Base-by-base conservation (phyloP, 148 eudicot species). In the Simmondsia chinensis region DNA sequence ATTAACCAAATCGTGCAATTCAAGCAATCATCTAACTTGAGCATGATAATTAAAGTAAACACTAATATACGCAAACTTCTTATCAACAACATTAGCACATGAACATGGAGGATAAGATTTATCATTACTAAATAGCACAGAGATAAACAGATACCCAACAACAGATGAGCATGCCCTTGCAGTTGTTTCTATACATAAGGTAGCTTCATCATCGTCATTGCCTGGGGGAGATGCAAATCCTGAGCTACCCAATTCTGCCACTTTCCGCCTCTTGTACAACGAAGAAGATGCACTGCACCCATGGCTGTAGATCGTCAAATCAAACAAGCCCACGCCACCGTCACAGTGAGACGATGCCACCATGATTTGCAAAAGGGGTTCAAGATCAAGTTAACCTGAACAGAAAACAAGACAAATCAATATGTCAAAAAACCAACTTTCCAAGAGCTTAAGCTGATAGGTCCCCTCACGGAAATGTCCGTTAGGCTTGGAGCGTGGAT, bases 201-300 rank as follows among this genome's bases (percentile, higher is more conserved):
- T n/a, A 33, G 19, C 51, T 29, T 22, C 46, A 11, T 34, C 57
- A 52, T 22, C 36, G 9, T 57, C 56, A 18, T 15, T 31, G 20
- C 50, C 55, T 9, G 29, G 18, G 32, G 6, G 33, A 1, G 53
- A 48, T 24, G 8, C 12, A 16, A 13, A 34, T 24, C 59, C 57
- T 13, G 19, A 13, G 17, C 16, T 9, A 13, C 16, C 17, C 22
- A 58, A 55, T 28, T 54, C 51, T 1, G 58, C 54, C 3, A 57
- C 9, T 39, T 64, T 57, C 26, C 33, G 52, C 57, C 63, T 54
- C 57, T 72, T 68, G 44, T 21, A 32, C 20, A 53, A 24, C 26
- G 39, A 29, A 21, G 43, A 13, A 18, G 20, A 9, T 11, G 15
- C 12, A 15, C 15, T 20, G 8, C 30, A 16, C 7, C 39, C 56